These are phyloP conservation scores for Aspergillus sparsus DNA, from an alignment of 495 filamentous ascomycete genomes.

Conservation along the genomic window DNA sequence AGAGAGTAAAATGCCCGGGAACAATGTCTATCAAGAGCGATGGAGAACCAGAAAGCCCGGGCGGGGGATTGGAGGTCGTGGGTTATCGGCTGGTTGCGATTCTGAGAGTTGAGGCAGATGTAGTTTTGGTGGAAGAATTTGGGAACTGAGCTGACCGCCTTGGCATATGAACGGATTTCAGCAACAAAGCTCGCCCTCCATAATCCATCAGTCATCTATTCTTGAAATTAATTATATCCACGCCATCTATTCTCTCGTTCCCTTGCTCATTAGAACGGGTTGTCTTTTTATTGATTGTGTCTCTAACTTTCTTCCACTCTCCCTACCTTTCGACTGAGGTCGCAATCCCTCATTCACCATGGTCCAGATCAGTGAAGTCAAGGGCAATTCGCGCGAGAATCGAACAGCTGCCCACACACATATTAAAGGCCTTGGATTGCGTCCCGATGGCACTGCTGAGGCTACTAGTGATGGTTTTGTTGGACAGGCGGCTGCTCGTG, in stretches of 20 bases:
- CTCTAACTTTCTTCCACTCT: neutral
- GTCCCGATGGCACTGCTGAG: constrained; percentile 79
- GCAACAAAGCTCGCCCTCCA: constrained; percentile 23
- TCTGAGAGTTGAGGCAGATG: constrained; percentile 1
- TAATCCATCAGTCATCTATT: constrained; percentile 10
- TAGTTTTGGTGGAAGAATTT: constrained; percentile 40
- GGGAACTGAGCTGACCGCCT: constrained; percentile 44
- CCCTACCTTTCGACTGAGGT: constrained; percentile 30
- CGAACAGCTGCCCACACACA: constrained; percentile 95
- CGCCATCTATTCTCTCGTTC: constrained; percentile 22
- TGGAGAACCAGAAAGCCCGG: neutral
- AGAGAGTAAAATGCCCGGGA: constrained; percentile 34
- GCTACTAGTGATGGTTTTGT: constrained; percentile 77
- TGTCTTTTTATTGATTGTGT: neutral
- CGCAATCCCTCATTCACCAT: constrained; percentile 51
- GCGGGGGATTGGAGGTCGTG: no score
- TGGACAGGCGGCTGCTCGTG: constrained; percentile 83
- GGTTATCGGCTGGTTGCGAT: constrained; percentile 6
- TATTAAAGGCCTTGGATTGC: constrained; percentile 90
- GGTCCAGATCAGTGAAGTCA: constrained; percentile 96
- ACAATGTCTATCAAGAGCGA: constrained; percentile 22
- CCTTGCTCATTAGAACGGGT: constrained; percentile 11
- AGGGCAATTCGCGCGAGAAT: constrained; percentile 91
- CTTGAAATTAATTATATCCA: neutral
- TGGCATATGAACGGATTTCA: constrained; percentile 26